Evolutionary conservation across 78 protist species (phyloP).

Genomic region (Acrasis kona): DNA sequence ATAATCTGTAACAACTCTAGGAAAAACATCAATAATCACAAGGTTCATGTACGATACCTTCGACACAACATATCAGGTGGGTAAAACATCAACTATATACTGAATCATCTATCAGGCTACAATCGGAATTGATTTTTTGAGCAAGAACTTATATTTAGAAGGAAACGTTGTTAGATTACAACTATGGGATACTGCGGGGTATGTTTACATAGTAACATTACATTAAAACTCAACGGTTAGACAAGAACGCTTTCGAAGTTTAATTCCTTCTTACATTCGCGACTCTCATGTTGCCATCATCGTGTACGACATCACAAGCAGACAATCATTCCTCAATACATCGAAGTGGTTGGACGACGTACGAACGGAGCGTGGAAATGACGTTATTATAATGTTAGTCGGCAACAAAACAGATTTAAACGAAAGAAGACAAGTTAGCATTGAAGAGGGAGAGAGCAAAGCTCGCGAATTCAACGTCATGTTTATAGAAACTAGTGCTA

Average conservation of each 20-base stretch:
- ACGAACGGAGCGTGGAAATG: conserved; percentile 77
- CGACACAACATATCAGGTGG: conserved; percentile 73
- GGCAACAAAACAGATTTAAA: conserved; percentile 92
- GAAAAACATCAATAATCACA: conserved; percentile 89
- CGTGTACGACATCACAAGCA: conserved; percentile 94
- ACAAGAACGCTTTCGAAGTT: conserved; percentile 75
- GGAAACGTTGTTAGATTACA: conserved; percentile 92
- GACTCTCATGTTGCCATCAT: conserved; percentile 93
- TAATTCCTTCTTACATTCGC: conserved; percentile 95
- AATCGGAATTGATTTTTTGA: conserved; percentile 93
- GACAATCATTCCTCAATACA: conserved; percentile 58
- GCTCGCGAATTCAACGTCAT: conserved; percentile 71
- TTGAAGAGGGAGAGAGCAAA: conserved; percentile 90
- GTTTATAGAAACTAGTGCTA: conserved; percentile 89
- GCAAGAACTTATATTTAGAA: conserved; percentile 88
- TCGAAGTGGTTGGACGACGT: conserved; percentile 91
- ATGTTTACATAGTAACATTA: neutral
- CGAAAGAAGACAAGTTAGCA: conserved; percentile 81
- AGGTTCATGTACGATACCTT: conserved; percentile 97
- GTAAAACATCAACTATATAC: conserved; percentile 13
- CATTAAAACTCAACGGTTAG: conserved; percentile 26
- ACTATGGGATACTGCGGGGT: conserved; percentile 93
- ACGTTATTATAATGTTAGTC: conserved; percentile 86
- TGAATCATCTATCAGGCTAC: conserved; percentile 61
- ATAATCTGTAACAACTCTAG: too few species aligned